Evolutionary conservation across 257 asterid species (phyloP), one percentile per base, ranked within the genome.

Genomic region (Nicotiana attenuata): DNA sequence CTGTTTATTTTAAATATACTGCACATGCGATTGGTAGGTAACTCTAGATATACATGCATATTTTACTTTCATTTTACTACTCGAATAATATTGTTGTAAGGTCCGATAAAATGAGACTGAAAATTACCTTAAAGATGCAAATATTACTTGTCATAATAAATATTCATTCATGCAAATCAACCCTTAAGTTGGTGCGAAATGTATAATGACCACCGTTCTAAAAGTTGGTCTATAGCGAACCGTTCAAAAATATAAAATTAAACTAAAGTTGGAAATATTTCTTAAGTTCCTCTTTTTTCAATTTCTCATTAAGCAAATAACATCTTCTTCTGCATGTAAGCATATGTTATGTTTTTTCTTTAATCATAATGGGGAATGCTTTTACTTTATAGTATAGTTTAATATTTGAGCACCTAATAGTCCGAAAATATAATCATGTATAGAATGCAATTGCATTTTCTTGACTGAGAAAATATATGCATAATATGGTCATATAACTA

Each of bases 21-120:
- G 7, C 35, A 50, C 41, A 75, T 75, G 17, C 26, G 80, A 50
- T 73, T 75, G 80, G 47, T 75, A 26, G 63, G 78, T 73, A 73
- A 14, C 9, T 47, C 8, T 6, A 47, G 15, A 14, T 22, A 22
- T 73, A 31, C 6, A 6, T 71, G 47, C 77, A 41, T 60, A 13
- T n/a, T 60, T 60, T 60, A n/a, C 9, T 26, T 55, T 55, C 60
- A 55, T 55, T 55, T 55, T 55, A 55, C 60, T 55, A 16, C 60
- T 55, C 20, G 60, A 55, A 55, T 16, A 55, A 14, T 55, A 55
- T 55, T 1, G 7, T 55, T 55, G 5, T 16, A 55, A 15, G 60
- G 60, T 16, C 60, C 60, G 5, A 55, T 55, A 55, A 16, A 55
- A 55, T 55, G 60, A 55, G n/a, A 55, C 60, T 14, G 20, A 16